Percentiles rank a stretch among this genome's conserved stretches.
Conservation (phyloP, 768 basidiomycete genomes). For the Fomitopsis pulvina region DNA sequence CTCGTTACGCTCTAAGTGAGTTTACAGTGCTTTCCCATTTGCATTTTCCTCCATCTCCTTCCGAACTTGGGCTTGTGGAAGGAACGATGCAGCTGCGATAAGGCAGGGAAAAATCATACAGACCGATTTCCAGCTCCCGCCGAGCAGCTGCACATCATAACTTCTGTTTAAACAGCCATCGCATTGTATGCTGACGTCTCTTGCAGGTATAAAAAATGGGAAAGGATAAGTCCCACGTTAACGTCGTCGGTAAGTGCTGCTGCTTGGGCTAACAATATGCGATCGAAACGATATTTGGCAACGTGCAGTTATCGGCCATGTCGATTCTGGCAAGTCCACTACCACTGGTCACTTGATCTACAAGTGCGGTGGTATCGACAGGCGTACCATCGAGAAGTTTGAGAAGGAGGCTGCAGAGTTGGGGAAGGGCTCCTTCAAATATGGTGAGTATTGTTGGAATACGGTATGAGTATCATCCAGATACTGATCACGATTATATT, state of each 20-base stretch:
- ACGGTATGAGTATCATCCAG: constrained; percentile 3
- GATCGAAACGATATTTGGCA: constrained; percentile 24
- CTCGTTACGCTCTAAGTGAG: constrained; percentile 38
- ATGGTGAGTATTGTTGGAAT: constrained; percentile 69
- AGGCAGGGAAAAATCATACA: not conserved
- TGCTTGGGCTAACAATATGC: constrained; percentile 23
- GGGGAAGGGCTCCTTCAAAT: constrained; percentile 98
- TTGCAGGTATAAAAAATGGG: constrained; percentile 60
- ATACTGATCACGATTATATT: constrained; percentile 22
- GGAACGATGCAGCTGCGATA: not conserved
- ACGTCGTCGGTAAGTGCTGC: constrained; percentile 80
- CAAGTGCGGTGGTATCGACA: constrained; percentile 99
- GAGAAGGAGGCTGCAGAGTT: constrained; percentile 99
- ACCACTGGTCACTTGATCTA: constrained; percentile 99
- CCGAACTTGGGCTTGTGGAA: not conserved
- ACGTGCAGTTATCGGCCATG: constrained; percentile 87
- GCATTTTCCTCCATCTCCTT: not conserved
- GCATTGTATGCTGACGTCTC: not conserved
- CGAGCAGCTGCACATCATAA: not conserved
- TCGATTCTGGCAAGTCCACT: constrained; percentile 99
- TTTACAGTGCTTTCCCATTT: constrained; percentile 13
- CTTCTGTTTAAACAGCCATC: not conserved
- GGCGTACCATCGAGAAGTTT: constrained; percentile 99
- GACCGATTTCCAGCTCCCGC: not conserved
- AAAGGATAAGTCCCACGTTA: constrained; percentile 95